Base-by-base conservation (phyloP, 2,329 filamentous ascomycete genomes). In the Emergomyces pasteurianus region DNA sequence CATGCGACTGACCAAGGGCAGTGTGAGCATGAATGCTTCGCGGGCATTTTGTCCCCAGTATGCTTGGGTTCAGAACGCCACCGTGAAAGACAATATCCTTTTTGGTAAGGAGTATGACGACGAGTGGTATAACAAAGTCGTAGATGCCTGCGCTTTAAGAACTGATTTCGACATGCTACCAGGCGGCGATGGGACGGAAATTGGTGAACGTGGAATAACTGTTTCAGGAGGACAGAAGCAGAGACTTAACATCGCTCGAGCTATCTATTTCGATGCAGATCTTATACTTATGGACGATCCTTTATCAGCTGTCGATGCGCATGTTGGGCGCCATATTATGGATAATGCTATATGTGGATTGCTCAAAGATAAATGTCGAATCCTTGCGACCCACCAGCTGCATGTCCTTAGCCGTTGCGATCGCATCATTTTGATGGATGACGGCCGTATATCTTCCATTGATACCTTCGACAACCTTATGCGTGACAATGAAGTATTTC, bases 141-240 rank as follows among this genome's bases (percentile, higher is more conserved):
- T 96, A 38, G 83, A 88, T 71, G 90, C 90, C 10, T 97, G 92
- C 72, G 91, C 92, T 1, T 79, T 97, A 10, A 81, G 87, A 58
- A 84, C 88, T 0, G 92, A 99, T 78, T 75, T 97, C 7, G 90
- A 96, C 55, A 96, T 96, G 85, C 80, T 97, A n/a, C 92, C 92
- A 0, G 84, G 88, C 61, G 89, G 90, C 16, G 94, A 97, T 68
- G 75, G 83, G 67, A 99, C 92, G 0, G 92, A 97, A 72, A 96
- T 97, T 69, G 94, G 92, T 31, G 94, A 97, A 73, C 86, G 91
- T 63, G 92, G 94, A 59, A 96, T 97, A 69, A 97, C 91, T 0
- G 88, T 97, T 1, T 96, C 91, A 21, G 92, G 94, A 61, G 92
- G 92, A 1, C 92, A 97, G 74, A 96, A 96, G 74, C 92, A 96